Evolutionary conservation across 148 eudicot genomes (phyloP).

Genomic region (Rhododendron griersonianum): DNA sequence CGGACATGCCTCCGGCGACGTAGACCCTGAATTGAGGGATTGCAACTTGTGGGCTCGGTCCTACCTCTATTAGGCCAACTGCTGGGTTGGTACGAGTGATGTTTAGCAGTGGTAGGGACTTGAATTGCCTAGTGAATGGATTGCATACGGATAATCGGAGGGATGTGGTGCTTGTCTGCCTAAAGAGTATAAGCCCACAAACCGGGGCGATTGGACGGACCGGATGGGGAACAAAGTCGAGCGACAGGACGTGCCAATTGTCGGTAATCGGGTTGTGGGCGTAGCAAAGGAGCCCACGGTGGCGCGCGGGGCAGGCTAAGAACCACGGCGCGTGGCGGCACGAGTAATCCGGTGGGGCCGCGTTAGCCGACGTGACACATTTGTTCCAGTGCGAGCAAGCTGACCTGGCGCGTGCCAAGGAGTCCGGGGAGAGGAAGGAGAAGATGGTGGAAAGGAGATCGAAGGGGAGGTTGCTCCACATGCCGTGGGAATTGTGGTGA

Average conservation of each 20-base stretch:
- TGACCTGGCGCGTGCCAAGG: constrained; percentile 44
- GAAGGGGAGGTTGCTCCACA: constrained; percentile 54
- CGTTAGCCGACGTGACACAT: constrained; percentile 6
- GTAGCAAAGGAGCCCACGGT: constrained; percentile 29
- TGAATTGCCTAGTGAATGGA: constrained; percentile 41
- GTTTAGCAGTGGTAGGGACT: constrained; percentile 23
- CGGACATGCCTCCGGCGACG: constrained; percentile 52
- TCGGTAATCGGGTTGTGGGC: constrained; percentile 30
- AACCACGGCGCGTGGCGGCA: constrained; percentile 40
- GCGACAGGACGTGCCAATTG: constrained; percentile 31
- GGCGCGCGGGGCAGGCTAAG: constrained; percentile 34
- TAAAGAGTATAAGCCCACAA: constrained; percentile 30
- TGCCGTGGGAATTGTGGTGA: constrained; percentile 3
- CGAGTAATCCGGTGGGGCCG: neutral
- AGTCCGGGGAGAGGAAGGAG: constrained; percentile 51
- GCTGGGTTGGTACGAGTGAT: constrained; percentile 41
- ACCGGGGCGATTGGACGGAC: constrained; percentile 30
- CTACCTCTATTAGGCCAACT: constrained; percentile 26
- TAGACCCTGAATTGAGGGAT: constrained; percentile 25
- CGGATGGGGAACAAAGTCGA: constrained; percentile 20
- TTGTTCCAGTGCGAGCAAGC: constrained; percentile 42
- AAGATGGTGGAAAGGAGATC: constrained; percentile 50
- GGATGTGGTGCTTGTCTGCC: constrained; percentile 18
- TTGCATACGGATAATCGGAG: constrained; percentile 41
- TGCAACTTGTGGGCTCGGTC: neutral